phyloP scores from a whole-genome alignment of 2,329 filamentous ascomycete genomes.

The Cryphonectria nitschkei region DNA sequence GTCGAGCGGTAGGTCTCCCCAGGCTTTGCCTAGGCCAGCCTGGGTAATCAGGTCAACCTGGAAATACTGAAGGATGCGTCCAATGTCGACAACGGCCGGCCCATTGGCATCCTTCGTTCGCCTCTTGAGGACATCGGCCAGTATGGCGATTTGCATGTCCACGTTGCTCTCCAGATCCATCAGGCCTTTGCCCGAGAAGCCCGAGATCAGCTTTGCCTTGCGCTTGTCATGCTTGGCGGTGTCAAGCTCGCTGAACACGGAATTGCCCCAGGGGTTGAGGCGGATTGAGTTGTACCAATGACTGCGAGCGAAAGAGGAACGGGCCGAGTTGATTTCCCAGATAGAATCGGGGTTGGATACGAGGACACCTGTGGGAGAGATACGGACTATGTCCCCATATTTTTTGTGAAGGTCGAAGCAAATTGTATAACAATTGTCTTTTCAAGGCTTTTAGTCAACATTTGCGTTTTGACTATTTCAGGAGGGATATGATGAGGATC shows the following conservation, averaged over 20 bases:
- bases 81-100: constrained; percentile 17
- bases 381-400: constrained; percentile 36
- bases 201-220: constrained; percentile 35
- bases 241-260: constrained; percentile 34
- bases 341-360: constrained; percentile 35
- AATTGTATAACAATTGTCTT: constrained; percentile 28
- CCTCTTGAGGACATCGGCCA: constrained; percentile 21
- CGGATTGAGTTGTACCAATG: constrained; percentile 34
- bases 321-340: constrained; percentile 36
- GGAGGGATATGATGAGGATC: not conserved
- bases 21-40: constrained; percentile 21
- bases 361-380: constrained; percentile 37
- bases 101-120: not conserved
- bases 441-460: not conserved
- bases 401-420: constrained; percentile 32
- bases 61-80: constrained; percentile 23
- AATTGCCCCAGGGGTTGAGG: constrained; percentile 36
- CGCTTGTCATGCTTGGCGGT: constrained; percentile 35
- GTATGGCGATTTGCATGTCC: constrained; percentile 19
- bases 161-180: constrained; percentile 34
- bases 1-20: constrained; percentile 24
- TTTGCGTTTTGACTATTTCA: not conserved
- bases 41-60: constrained; percentile 24
- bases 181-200: constrained; percentile 36
- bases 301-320: constrained; percentile 35